Base-by-base conservation (phyloP, 768 basidiomycete species). In the Kwoniella sp. region DNA sequence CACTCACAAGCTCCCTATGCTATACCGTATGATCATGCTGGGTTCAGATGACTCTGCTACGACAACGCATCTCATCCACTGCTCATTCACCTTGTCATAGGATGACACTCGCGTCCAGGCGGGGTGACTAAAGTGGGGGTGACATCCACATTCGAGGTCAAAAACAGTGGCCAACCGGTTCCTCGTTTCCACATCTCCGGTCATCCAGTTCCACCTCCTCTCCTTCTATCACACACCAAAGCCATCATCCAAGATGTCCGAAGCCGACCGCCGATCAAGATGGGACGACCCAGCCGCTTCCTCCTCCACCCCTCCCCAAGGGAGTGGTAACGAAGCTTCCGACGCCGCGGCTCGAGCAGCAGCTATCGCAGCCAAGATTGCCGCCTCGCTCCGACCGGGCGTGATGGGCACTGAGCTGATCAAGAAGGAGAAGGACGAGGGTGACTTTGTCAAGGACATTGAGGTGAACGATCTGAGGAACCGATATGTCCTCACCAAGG, bases 381-480 rank as follows among this genome's bases (percentile, higher is more conserved):
- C 91, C 6, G 89, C 71, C 17, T 65, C 62, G 10, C 61, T 61
- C 20, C 48, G 59, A 46, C 61, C 60, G 20, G 59, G 50, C n/a
- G 77, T 76, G 14, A 37, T 57, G 26, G 78, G 66, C 3, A 63
- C 65, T 68, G 78, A 75, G 54, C 60, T 78, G 62, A 67, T 77
- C 53, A 79, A 79, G 15, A 52, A 56, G 36, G 86, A 88, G 56
- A 53, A 63, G 33, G 87, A 88, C 67, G 87, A 88, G 61, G 87
- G 80, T 36, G 88, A 87, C 39, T 96, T 84, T 63, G 85, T 83
- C 11, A 81, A 88, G 60, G 89, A 95, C 67, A 92, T 96, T 50
- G 93, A 96, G 73, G 95, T 98, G 73, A 96, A 98, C 72, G 92
- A 98, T 74, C 79, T 91, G 42, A 79, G 92, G 71, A 98, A 98